Conservation (phyloP, 257 asterid species). For the Leonotis leonurus region DNA sequence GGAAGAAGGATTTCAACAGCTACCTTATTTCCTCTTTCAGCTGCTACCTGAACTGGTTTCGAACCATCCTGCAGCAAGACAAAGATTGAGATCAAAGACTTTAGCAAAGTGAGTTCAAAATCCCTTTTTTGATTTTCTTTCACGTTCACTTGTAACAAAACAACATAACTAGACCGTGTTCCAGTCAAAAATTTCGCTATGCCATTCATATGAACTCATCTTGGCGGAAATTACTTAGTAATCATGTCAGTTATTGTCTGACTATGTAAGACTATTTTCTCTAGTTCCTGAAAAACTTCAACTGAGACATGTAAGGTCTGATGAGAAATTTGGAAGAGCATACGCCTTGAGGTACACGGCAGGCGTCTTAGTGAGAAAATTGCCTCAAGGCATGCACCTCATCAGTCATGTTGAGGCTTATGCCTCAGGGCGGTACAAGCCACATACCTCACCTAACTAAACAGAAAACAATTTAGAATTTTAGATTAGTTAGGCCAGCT, state of each 20-base stretch:
- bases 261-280: neutral
- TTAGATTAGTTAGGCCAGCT: too few relatives aligned
- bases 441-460: too few relatives aligned
- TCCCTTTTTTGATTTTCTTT: neutral
- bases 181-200: neutral
- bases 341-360: too few relatives aligned
- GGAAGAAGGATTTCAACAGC: constrained; percentile 77
- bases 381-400: too few relatives aligned
- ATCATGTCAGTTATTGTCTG: neutral
- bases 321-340: too few relatives aligned
- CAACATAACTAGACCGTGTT: neutral
- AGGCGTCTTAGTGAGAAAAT: too few relatives aligned
- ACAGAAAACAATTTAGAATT: too few relatives aligned
- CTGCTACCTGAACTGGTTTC: constrained; percentile 83
- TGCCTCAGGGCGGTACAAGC: too few relatives aligned
- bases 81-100: constrained; percentile 4
- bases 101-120: neutral
- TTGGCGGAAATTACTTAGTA: neutral
- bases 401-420: too few relatives aligned
- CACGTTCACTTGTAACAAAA: neutral
- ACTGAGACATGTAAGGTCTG: neutral
- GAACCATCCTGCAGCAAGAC: constrained; percentile 57
- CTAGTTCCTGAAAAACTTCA: neutral
- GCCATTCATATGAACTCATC: neutral
- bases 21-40: constrained; percentile 53